Conservation (phyloP, 2,329 filamentous ascomycete genomes). For the Colletotrichum acutatum region DNA sequence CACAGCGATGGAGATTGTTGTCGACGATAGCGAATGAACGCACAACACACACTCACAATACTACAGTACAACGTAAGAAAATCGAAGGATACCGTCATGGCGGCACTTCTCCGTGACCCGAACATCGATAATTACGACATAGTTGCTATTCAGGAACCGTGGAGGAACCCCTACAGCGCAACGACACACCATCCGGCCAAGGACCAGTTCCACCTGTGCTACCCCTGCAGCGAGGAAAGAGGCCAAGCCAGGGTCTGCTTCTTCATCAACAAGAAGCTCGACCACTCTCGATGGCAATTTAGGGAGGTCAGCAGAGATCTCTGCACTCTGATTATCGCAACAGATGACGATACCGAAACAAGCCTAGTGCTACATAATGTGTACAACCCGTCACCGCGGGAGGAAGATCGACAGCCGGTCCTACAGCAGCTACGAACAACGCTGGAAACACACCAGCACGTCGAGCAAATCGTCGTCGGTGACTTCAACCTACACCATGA, state of each 20-base stretch:
- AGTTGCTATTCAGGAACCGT: slow-evolving; percentile 9
- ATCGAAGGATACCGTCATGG: slow-evolving; percentile 7
- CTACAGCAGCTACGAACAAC: neutral
- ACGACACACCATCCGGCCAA: slow-evolving; percentile 13
- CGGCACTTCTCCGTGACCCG: slow-evolving; percentile 8
- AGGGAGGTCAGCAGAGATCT: neutral
- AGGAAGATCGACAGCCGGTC: no score
- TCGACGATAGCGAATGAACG: slow-evolving; percentile 8
- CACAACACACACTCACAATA: slow-evolving; percentile 6
- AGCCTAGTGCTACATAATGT: no score
- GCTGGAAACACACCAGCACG: neutral
- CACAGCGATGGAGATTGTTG: neutral
- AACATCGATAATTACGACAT: slow-evolving; percentile 20
- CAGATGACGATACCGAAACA: no score
- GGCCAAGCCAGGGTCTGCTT: slow-evolving; percentile 5
- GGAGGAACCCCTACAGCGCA: slow-evolving; percentile 1
- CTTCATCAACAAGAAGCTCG: slow-evolving; percentile 8
- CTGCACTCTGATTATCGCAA: no score
- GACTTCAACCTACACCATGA: slow-evolving; percentile 7
- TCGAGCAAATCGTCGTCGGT: slow-evolving; percentile 2
- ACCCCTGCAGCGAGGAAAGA: neutral
- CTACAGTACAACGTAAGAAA: slow-evolving; percentile 23
- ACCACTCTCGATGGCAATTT: slow-evolving; percentile 5
- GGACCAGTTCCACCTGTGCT: slow-evolving; percentile 13
- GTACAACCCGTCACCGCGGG: no score